Evolutionary conservation across 768 basidiomycete genomes (phyloP).

Genomic region (Botryobasidium botryosum): DNA sequence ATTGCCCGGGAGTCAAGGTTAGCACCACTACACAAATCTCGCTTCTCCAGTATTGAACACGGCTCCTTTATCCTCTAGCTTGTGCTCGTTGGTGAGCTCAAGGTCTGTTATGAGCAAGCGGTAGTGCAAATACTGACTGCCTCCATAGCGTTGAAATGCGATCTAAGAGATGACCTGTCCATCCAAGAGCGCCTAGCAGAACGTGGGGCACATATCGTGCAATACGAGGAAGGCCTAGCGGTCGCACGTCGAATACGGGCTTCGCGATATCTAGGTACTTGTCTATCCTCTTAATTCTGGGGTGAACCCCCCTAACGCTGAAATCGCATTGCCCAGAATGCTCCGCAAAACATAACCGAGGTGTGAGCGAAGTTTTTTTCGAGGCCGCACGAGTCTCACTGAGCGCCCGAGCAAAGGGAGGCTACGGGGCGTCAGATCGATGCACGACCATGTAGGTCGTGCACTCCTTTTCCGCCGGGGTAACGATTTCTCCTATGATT

Average conservation of each 20-base stretch:
- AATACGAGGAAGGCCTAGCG: constrained; percentile 84
- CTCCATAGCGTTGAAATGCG: constrained; percentile 74
- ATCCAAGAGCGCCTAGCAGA: constrained; percentile 57
- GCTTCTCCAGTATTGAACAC: neutral
- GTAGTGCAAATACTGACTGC: neutral
- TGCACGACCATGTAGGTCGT: constrained; percentile 2
- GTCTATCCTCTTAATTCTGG: too few species aligned
- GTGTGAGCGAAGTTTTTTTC: constrained; percentile 83
- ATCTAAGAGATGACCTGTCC: constrained; percentile 70
- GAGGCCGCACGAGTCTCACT: constrained; percentile 80
- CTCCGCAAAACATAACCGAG: constrained; percentile 92
- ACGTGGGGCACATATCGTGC: constrained; percentile 52
- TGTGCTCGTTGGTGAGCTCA: constrained; percentile 66
- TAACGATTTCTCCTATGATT: neutral
- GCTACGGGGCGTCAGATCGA: constrained; percentile 13
- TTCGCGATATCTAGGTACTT: constrained; percentile 76
- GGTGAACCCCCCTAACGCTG: neutral
- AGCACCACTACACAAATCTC: constrained; percentile 11
- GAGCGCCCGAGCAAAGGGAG: constrained; percentile 52
- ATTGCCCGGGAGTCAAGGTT: constrained; percentile 91
- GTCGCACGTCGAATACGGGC: constrained; percentile 84
- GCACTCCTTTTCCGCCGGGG: neutral
- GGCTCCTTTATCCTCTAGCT: constrained; percentile 31
- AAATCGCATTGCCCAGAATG: constrained; percentile 43
- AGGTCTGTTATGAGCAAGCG: constrained; percentile 3